Percentiles rank a stretch among this genome's conserved stretches.
These are phyloP conservation scores for Ceratobasidium sp. DNA, from an alignment of 1,284 basidiomycete species.

Conservation along the genomic window DNA sequence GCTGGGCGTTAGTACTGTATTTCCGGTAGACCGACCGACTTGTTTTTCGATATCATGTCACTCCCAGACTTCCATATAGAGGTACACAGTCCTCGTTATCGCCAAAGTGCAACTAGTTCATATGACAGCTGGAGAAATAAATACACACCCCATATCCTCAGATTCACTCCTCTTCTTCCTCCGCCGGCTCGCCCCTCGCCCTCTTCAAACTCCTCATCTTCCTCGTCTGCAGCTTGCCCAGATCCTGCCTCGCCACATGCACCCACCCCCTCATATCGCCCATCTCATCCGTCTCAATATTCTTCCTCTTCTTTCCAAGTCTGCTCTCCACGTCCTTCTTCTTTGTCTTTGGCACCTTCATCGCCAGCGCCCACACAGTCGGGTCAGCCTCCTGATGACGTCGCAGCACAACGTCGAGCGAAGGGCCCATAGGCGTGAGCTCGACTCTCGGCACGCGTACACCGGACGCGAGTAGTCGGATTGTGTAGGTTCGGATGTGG, in stretches of 20 bases:
- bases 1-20: too few relatives aligned
- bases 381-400: conserved; percentile 78
- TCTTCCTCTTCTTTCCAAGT: conserved; percentile 92
- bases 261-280: conserved; percentile 92
- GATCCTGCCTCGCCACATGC: conserved; percentile 91
- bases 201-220: conserved; percentile 91
- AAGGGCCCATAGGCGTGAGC: conserved; percentile 91
- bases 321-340: conserved; percentile 87
- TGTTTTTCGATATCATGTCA: too few relatives aligned
- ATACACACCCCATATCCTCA: too few relatives aligned
- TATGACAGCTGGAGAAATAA: too few relatives aligned
- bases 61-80: too few relatives aligned
- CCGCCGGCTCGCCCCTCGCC: conserved; percentile 51
- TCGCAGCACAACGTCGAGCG: conserved; percentile 84
- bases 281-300: conserved; percentile 98
- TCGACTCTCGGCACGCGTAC: conserved; percentile 82
- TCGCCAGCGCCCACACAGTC: conserved; percentile 82
- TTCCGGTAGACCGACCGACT: too few relatives aligned
- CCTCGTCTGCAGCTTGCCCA: conserved; percentile 84
- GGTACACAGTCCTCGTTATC: too few relatives aligned
- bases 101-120: too few relatives aligned
- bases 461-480: conserved; percentile 79
- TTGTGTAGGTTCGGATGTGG: conserved; percentile 89
- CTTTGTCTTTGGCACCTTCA: conserved; percentile 87
- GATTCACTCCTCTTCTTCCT: conserved; percentile 46